These are phyloP conservation scores for Saccharum officinarum DNA, from an alignment of 176 grass and related monocot species.

Conservation along the genomic window DNA sequence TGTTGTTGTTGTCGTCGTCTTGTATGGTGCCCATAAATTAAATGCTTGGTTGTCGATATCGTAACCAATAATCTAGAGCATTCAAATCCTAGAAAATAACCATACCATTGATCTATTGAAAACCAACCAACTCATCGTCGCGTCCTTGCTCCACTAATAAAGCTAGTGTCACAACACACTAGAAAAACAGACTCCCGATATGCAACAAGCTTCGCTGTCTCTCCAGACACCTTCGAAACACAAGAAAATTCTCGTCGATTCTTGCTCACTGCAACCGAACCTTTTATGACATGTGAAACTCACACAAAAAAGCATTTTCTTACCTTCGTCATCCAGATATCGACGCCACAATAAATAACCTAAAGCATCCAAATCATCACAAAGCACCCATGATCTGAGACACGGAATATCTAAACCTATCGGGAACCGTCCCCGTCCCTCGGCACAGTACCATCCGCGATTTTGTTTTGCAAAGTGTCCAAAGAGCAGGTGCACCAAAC, in stretches of 20 bases:
- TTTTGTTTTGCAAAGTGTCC: background rate
- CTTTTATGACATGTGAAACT: background rate
- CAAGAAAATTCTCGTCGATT: background rate
- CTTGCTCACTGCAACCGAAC: background rate
- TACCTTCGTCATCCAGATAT: background rate
- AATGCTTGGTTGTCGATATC: no score
- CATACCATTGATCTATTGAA: background rate
- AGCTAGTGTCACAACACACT: background rate
- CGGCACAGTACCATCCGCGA: background rate
- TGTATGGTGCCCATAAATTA: no score
- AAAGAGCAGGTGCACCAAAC: conserved; percentile 58
- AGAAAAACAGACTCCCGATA: background rate
- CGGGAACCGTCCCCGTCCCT: background rate
- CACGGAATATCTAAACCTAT: background rate
- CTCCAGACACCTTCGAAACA: background rate
- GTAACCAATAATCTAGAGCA: background rate
- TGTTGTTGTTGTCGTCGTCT: no score
- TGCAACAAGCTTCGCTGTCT: background rate
- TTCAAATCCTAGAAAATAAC: background rate
- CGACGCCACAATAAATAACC: background rate
- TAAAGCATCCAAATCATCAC: background rate
- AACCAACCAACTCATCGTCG: background rate
- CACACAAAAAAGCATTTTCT: background rate
- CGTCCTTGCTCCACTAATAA: background rate
- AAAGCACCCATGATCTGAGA: background rate